These are phyloP conservation scores for Mortierella claussenii DNA, from an alignment of 192 early-diverging fungal species.

Conservation along the genomic window DNA sequence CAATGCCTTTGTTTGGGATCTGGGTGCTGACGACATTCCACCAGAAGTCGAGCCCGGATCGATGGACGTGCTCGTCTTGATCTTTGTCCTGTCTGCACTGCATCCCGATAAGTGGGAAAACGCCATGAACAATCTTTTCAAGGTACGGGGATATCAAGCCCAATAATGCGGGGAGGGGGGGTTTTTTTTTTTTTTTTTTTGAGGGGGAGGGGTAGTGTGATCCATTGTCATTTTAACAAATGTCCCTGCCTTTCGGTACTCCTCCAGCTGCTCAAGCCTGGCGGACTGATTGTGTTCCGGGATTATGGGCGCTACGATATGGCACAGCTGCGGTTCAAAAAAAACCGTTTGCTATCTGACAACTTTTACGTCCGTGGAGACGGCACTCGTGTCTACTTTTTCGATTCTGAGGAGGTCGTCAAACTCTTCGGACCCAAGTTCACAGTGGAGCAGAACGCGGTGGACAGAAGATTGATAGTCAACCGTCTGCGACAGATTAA, in stretches of 20 bases:
- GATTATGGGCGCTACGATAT: constrained; percentile 99
- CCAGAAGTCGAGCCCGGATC: constrained; percentile 78
- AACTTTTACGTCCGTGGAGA: constrained; percentile 99
- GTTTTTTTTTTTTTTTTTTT: no score
- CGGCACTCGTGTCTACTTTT: constrained; percentile 96
- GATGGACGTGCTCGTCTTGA: constrained; percentile 91
- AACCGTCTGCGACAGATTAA: constrained; percentile 92
- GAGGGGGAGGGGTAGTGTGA: neutral
- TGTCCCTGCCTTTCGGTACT: no score
- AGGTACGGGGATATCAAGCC: constrained; percentile 50
- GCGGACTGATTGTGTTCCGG: constrained; percentile 88
- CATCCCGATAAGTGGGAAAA: constrained; percentile 85
- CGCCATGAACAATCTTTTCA: constrained; percentile 83
- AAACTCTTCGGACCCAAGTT: constrained; percentile 69
- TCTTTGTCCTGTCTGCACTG: constrained; percentile 97
- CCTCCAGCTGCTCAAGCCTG: constrained; percentile 79
- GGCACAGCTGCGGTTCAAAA: constrained; percentile 97
- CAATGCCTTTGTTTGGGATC: constrained; percentile 95
- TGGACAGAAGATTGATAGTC: constrained; percentile 93
- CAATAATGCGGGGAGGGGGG: neutral
- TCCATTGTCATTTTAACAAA: neutral
- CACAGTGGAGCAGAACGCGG: constrained; percentile 86
- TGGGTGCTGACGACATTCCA: constrained; percentile 80
- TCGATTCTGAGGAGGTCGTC: constrained; percentile 73
- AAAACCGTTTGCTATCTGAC: constrained; percentile 86